phyloP scores from a whole-genome alignment of 352 stramenopile species.

The Thraustotheca clavata region DNA sequence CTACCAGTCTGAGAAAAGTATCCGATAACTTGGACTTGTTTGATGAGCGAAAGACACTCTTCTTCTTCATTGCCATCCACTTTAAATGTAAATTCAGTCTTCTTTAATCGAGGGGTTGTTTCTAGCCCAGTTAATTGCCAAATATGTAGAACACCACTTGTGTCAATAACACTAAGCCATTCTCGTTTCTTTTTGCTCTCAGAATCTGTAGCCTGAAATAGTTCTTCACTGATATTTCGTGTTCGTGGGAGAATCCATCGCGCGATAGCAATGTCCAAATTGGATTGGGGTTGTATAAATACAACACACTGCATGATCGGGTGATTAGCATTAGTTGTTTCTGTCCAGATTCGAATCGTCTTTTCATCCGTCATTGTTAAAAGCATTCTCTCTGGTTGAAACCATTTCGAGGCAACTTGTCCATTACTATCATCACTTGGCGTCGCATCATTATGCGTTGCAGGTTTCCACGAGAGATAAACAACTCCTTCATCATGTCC shows the following conservation, averaged over 20 bases:
- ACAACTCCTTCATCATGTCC: slow-evolving; percentile 53
- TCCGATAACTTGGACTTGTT: slow-evolving; percentile 63
- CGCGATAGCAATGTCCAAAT: slow-evolving; percentile 42
- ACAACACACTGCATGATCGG: slow-evolving; percentile 33
- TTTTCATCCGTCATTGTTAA: slow-evolving; percentile 56
- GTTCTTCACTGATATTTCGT: slow-evolving; percentile 70
- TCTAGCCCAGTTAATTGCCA: slow-evolving; percentile 49
- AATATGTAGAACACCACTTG: slow-evolving; percentile 49
- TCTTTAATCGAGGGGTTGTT: slow-evolving; percentile 29
- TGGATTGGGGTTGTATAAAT: slow-evolving; percentile 40
- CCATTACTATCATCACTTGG: slow-evolving; percentile 47
- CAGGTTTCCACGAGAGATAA: slow-evolving; percentile 76
- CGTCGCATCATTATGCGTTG: slow-evolving; percentile 43
- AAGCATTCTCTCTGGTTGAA: slow-evolving; percentile 56
- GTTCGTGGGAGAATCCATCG: slow-evolving; percentile 77
- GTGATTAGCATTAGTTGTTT: slow-evolving; percentile 21
- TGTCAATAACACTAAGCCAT: slow-evolving; percentile 68
- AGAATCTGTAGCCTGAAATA: slow-evolving; percentile 37
- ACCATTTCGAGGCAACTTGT: slow-evolving; percentile 52
- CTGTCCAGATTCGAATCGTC: slow-evolving; percentile 57
- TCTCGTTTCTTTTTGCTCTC: slow-evolving; percentile 42
- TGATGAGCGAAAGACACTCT: slow-evolving; percentile 31
- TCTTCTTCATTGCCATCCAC: slow-evolving; percentile 49
- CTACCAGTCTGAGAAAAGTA: slow-evolving; percentile 75
- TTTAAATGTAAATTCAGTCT: slow-evolving; percentile 61